A percentile compares a stretch with the other conserved stretches of the same genome.
phyloP scores from a whole-genome alignment of 169 alveolate species.

The Plasmodium yoelii region DNA sequence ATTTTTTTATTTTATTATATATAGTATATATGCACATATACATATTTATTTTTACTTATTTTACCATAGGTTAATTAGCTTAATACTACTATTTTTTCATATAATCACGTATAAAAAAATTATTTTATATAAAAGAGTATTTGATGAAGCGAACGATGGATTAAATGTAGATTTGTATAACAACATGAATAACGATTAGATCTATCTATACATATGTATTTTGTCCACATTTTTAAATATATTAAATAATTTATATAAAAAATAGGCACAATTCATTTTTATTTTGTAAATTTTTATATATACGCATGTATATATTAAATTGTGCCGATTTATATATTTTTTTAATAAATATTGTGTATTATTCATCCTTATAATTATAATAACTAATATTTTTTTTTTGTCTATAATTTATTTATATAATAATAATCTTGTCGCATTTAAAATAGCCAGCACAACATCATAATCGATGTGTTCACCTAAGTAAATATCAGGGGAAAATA shows the following conservation, averaged over 20 bases:
- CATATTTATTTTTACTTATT: constrained; percentile 2
- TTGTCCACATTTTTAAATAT: neutral
- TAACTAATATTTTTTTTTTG: constrained; percentile 33
- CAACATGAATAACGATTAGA: constrained; percentile 55
- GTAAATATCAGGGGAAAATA: constrained; percentile 1
- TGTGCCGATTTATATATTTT: neutral
- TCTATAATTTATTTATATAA: constrained; percentile 63
- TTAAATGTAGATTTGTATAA: constrained; percentile 60
- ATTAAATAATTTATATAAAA: neutral
- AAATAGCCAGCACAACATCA: constrained; percentile 54
- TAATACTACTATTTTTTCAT: constrained; percentile 62
- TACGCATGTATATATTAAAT: neutral
- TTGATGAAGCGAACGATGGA: constrained; percentile 53
- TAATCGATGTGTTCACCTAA: constrained; percentile 67
- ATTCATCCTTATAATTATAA: neutral
- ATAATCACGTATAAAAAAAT: constrained; percentile 58
- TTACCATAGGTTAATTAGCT: constrained; percentile 40
- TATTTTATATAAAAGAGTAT: constrained; percentile 52
- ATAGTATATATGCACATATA: neutral
- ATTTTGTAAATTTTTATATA: neutral
- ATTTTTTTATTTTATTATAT: neutral
- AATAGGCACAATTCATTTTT: neutral
- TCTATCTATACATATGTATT: neutral
- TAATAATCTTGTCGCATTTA: constrained; percentile 64
- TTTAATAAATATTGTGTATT: constrained; percentile 5